These are phyloP conservation scores for Zygoascus hellenicus DNA, from an alignment of 1,139 yeast species.

Conservation along the genomic window DNA sequence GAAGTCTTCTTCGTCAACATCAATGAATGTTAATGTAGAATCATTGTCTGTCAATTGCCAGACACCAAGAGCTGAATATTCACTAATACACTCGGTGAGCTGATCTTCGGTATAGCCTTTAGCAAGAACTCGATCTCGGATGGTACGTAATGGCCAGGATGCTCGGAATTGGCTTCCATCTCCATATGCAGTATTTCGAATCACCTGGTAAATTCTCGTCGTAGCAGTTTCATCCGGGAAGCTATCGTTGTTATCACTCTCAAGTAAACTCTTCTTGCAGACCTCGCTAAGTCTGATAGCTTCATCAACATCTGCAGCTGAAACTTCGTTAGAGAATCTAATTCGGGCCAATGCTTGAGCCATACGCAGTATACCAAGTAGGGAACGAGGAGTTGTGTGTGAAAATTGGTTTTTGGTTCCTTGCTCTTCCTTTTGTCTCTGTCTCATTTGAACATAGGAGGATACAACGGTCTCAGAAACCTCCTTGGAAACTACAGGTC, in stretches of 20 bases:
- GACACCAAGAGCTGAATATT: constrained; percentile 65
- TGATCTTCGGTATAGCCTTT: constrained; percentile 79
- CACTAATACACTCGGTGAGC: constrained; percentile 66
- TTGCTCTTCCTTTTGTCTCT: constrained; percentile 77
- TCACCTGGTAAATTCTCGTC: constrained; percentile 57
- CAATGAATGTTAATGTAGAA: constrained; percentile 23
- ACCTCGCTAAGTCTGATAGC: constrained; percentile 83
- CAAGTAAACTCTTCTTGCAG: constrained; percentile 74
- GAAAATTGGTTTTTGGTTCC: constrained; percentile 74
- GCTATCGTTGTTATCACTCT: constrained; percentile 34
- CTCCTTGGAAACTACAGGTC: constrained; percentile 82
- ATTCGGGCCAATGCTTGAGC: constrained; percentile 92
- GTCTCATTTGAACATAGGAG: constrained; percentile 85
- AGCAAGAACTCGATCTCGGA: constrained; percentile 67
- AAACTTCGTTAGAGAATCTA: constrained; percentile 69
- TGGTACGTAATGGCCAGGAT: constrained; percentile 49
- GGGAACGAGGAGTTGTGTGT: constrained; percentile 92
- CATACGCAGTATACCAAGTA: constrained; percentile 84
- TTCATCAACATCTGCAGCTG: constrained; percentile 84
- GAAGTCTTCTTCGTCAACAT: constrained; percentile 15
- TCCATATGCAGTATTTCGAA: constrained; percentile 48
- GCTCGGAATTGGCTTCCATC: constrained; percentile 39
- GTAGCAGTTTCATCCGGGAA: constrained; percentile 45
- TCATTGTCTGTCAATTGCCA: constrained; percentile 66
- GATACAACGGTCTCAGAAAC: constrained; percentile 87